Base-by-base conservation (phyloP, 106 monocot genomes). In the Cymbidium sinense region DNA sequence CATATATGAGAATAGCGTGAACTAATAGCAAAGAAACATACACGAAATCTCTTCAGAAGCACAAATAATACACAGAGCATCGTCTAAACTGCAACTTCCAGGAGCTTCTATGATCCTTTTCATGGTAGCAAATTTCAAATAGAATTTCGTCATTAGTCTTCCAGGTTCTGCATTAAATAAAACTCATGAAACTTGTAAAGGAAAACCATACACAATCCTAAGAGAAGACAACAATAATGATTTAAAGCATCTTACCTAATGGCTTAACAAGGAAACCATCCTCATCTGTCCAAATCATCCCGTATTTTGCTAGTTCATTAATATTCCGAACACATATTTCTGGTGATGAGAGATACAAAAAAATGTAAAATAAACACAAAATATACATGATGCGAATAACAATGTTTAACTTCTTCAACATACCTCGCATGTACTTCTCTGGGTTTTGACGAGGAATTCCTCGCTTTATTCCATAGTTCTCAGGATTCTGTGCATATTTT, bases 211-310 rank as follows among this genome's bases (percentile, higher is more conserved):
- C 50, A 76, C 23, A 75, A 33, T 41, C 18, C 58, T 58, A 71
- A 37, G 33, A 75, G 31, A 31, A 12, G 21, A 64, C 13, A 43
- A 52, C 55, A 77, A 0, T 28, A 43, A 33, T 47, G 15, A 27
- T 74, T 43, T 25, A 30, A 65, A 75, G 23, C 19, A 75, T 21
- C 20, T 13, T 84, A 98, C 98, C 98, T 86, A 92, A 84, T 73
- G 98, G 90, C 78, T 92, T 94, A 70, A 98, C 81, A 78, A 94
- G 79, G 82, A 98, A 98, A 62, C 92, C 98, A 80, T 94, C 94
- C 69, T 92, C 94, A 52, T 98, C 98, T 54, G 87, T 98, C 92
- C 92, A 98, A 55, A 92, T 90, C 86, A 98, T 87, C 51, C 92
- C 98, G 85, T 88, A 79, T 81, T 88, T 86, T 74, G 88, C 83